phyloP scores from a whole-genome alignment of 768 basidiomycete genomes.

The Chiua virens region DNA sequence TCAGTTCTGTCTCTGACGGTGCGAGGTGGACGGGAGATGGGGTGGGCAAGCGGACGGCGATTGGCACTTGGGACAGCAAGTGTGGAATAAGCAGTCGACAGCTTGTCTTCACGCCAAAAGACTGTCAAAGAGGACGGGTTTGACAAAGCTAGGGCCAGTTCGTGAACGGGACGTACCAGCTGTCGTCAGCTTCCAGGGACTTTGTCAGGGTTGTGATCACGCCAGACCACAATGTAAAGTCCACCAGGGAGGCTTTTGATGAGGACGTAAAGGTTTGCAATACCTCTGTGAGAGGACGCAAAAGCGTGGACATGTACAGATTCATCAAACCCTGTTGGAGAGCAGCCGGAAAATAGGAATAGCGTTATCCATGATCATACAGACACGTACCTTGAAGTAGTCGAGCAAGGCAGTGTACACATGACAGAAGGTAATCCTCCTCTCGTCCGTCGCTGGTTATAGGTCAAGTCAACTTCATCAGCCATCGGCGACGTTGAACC shows the following conservation, averaged over 20 bases:
- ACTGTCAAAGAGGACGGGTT: constrained; percentile 39
- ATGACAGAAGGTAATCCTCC: constrained; percentile 72
- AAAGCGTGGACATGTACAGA: constrained; percentile 82
- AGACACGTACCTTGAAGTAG: constrained; percentile 75
- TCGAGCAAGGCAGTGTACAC: constrained; percentile 73
- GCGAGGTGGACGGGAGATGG: neutral
- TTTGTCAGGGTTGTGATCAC: constrained; percentile 63
- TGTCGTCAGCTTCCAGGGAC: constrained; percentile 76
- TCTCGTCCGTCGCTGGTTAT: constrained; percentile 36
- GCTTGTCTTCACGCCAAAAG: constrained; percentile 88
- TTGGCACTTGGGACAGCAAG: constrained; percentile 65
- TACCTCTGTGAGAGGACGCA: constrained; percentile 64
- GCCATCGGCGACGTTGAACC: neutral
- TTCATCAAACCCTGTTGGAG: constrained; percentile 72
- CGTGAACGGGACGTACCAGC: constrained; percentile 48
- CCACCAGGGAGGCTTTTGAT: constrained; percentile 18
- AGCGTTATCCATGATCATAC: no score
- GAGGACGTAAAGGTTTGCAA: constrained; percentile 50
- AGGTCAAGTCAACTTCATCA: neutral
- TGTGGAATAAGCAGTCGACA: constrained; percentile 59
- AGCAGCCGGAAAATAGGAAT: neutral
- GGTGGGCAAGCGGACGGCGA: constrained; percentile 37
- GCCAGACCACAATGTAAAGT: constrained; percentile 59
- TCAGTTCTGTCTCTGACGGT: neutral
- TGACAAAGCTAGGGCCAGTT: neutral